Conservation (phyloP, 1,139 yeast species). For the Lodderomyces pseudojiufengensis region DNA sequence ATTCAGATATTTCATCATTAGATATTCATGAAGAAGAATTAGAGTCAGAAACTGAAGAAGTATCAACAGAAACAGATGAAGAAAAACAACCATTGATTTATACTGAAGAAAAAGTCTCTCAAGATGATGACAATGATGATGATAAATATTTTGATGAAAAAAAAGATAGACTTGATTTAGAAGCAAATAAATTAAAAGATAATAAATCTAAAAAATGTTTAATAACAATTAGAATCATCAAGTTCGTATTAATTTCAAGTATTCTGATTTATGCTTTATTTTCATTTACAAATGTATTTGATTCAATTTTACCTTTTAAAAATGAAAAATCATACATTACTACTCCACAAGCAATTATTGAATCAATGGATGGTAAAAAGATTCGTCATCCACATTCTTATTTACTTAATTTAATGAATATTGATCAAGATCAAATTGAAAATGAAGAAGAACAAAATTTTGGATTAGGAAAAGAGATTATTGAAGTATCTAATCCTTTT, state of each 20-base stretch:
- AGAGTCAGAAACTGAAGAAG: too few species aligned
- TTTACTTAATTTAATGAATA: conserved; percentile 8
- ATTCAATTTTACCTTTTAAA: background rate
- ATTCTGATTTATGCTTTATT: too few species aligned
- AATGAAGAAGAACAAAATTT: background rate
- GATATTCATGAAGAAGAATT: too few species aligned
- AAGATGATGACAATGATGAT: background rate
- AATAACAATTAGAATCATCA: too few species aligned
- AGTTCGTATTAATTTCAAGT: too few species aligned
- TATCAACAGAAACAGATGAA: conserved; percentile 3
- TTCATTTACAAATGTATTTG: background rate
- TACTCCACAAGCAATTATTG: conserved; percentile 5
- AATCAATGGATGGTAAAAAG: conserved; percentile 4
- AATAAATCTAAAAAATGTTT: background rate
- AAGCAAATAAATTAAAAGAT: conserved; percentile 1
- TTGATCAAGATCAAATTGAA: conserved; percentile 4
- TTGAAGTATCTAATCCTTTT: conserved; percentile 30
- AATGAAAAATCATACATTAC: background rate
- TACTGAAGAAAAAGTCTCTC: conserved; percentile 6
- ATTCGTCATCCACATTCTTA: conserved; percentile 5
- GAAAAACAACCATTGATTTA: conserved; percentile 3
- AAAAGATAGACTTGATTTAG: conserved; percentile 4
- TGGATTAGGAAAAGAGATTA: conserved; percentile 15
- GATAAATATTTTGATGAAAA: conserved; percentile 2
- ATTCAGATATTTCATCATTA: too few species aligned